These are phyloP conservation scores for Phallus indusiatus DNA, from an alignment of 768 basidiomycete species.

Conservation along the genomic window DNA sequence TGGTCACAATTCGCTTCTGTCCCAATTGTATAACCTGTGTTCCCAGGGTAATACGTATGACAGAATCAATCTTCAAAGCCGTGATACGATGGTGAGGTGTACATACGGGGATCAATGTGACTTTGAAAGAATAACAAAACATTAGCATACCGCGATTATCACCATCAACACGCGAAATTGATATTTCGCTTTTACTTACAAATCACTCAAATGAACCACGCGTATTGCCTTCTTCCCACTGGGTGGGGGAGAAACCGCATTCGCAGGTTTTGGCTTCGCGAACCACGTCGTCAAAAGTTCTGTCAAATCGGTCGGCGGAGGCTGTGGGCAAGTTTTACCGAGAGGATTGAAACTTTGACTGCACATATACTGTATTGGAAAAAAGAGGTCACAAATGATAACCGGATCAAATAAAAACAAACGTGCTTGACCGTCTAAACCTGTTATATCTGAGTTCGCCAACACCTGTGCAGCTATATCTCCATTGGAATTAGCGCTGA, in stretches of 20 bases:
- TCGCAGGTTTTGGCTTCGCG: slow-evolving; percentile 8
- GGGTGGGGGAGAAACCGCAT: slow-evolving; percentile 2
- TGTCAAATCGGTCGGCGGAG: not conserved
- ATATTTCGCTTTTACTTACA: too few relatives aligned
- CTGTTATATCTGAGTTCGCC: slow-evolving; percentile 7
- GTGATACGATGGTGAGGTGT: not conserved
- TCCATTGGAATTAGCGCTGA: slow-evolving; percentile 9
- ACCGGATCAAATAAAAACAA: not conserved
- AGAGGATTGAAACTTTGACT: not conserved
- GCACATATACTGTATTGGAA: not conserved
- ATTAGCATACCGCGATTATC: not conserved
- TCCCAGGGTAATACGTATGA: too few relatives aligned
- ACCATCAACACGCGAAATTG: not conserved
- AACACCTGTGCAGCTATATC: slow-evolving; percentile 10
- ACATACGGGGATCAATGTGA: slow-evolving; percentile 17
- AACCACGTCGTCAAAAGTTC: not conserved
- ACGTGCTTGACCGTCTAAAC: slow-evolving; percentile 9
- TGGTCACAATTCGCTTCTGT: slow-evolving; percentile 17
- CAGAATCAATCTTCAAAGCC: not conserved
- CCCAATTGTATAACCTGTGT: slow-evolving; percentile 15
- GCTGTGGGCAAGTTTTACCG: slow-evolving; percentile 1
- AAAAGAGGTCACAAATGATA: not conserved
- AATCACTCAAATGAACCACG: slow-evolving; percentile 9
- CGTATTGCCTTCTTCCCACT: not conserved
- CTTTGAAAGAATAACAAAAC: not conserved